Conservation (phyloP, 1,139 yeast genomes). For the Nakaseomyces kungkrabaensis region DNA sequence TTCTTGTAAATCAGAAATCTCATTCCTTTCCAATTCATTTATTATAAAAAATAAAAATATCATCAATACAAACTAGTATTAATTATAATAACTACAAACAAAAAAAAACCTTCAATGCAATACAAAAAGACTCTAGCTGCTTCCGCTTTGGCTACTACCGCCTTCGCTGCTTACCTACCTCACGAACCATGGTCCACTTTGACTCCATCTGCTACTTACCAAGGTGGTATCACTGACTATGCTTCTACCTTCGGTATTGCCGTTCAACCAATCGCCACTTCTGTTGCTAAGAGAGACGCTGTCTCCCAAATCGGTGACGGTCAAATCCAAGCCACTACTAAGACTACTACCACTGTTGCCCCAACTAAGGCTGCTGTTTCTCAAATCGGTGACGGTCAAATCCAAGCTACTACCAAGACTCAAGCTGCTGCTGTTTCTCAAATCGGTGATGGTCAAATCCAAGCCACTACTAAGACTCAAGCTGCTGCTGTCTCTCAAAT, state of each 20-base stretch:
- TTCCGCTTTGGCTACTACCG: slow-evolving; percentile 35
- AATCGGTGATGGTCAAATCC: slow-evolving; percentile 4
- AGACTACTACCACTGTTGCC: slow-evolving; percentile 33
- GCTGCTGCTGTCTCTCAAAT: slow-evolving; percentile 12
- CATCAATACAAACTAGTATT: neutral
- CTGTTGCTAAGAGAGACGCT: slow-evolving; percentile 37
- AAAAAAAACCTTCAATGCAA: slow-evolving; percentile 27
- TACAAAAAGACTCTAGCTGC: slow-evolving; percentile 32
- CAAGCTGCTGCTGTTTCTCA: slow-evolving; percentile 24
- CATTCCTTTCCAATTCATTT: neutral
- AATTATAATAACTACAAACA: neutral
- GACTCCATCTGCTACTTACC: slow-evolving; percentile 49
- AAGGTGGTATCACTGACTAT: slow-evolving; percentile 44
- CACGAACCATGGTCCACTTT: slow-evolving; percentile 65
- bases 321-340: slow-evolving; percentile 46
- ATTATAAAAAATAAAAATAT: neutral
- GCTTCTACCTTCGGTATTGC: slow-evolving; percentile 13
- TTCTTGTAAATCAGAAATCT: no score
- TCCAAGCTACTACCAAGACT: slow-evolving; percentile 9
- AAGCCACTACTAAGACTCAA: slow-evolving; percentile 7
- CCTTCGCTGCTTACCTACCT: slow-evolving; percentile 57
- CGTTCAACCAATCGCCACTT: slow-evolving; percentile 11
- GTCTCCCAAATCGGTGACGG: slow-evolving; percentile 39
- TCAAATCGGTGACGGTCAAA: slow-evolving; percentile 37
- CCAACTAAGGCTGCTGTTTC: slow-evolving; percentile 36